A percentile compares a stretch with the other conserved stretches of the same genome.
phyloP scores from a whole-genome alignment of 805 yeast genomes.

The Zygosaccharomyces bailii region DNA sequence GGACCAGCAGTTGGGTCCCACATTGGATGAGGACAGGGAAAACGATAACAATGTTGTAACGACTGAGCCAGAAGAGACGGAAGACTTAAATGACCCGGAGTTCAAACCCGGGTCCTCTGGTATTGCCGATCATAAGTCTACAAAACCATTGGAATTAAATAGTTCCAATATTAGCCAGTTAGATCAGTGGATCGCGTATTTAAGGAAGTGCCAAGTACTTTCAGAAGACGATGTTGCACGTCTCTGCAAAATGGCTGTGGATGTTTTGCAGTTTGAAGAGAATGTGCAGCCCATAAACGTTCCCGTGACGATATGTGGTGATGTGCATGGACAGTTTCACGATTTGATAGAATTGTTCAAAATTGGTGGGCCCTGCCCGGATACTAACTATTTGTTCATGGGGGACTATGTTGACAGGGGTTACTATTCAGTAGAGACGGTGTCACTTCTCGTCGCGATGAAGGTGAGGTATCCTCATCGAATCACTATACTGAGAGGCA shows the following conservation, averaged over 20 bases:
- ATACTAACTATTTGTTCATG: slow-evolving; percentile 83
- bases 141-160: slow-evolving; percentile 40
- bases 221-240: slow-evolving; percentile 74
- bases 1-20: slow-evolving; percentile 39
- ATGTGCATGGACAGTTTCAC: slow-evolving; percentile 94
- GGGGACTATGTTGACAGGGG: slow-evolving; percentile 90
- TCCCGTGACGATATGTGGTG: slow-evolving; percentile 97
- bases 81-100: slow-evolving; percentile 26
- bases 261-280: slow-evolving; percentile 84
- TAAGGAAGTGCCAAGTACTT: slow-evolving; percentile 75
- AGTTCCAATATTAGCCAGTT: slow-evolving; percentile 57
- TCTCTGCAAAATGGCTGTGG: slow-evolving; percentile 86
- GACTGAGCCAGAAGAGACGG: slow-evolving; percentile 31
- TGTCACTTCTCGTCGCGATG: slow-evolving; percentile 82
- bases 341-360: slow-evolving; percentile 90
- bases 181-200: slow-evolving; percentile 83
- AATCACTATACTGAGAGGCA: slow-evolving; percentile 89
- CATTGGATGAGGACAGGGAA: slow-evolving; percentile 31
- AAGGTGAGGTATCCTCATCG: slow-evolving; percentile 88
- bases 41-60: slow-evolving; percentile 9
- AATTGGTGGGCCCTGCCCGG: slow-evolving; percentile 93
- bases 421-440: slow-evolving; percentile 84
- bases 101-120: slow-evolving; percentile 37
- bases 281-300: slow-evolving; percentile 93
- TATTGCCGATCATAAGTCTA: slow-evolving; percentile 39